Conservation (phyloP, 805 yeast species). For the Yarrowia divulgata region DNA sequence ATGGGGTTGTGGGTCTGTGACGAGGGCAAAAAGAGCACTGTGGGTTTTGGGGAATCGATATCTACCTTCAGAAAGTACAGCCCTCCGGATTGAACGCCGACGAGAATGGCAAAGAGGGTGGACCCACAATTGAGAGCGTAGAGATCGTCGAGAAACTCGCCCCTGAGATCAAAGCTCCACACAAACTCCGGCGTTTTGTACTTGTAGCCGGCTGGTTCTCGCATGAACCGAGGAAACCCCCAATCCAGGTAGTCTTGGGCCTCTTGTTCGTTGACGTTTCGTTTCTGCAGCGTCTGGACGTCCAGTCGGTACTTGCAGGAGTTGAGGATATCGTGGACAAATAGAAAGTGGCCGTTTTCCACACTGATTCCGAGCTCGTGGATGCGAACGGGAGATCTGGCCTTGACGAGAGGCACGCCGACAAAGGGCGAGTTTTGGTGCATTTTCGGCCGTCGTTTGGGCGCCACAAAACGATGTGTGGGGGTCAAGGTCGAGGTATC, state of each 20-base stretch:
- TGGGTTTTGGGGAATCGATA: background rate
- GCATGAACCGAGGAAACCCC: slow-evolving; percentile 14
- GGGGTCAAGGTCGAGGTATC: background rate
- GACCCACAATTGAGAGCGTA: slow-evolving; percentile 3
- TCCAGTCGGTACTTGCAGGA: background rate
- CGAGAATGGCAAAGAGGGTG: slow-evolving; percentile 7
- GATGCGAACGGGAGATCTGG: background rate
- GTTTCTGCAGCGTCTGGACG: background rate
- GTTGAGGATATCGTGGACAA: background rate
- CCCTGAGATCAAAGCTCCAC: slow-evolving; percentile 13
- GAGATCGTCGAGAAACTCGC: slow-evolving; percentile 15
- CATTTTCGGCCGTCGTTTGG: slow-evolving; percentile 28
- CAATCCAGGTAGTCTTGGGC: slow-evolving; percentile 16
- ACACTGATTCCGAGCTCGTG: slow-evolving; percentile 6
- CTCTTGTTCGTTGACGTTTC: background rate
- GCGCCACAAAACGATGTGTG: slow-evolving; percentile 9
- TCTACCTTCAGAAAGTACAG: slow-evolving; percentile 6
- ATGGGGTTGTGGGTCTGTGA: background rate
- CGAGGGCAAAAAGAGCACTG: slow-evolving; percentile 4
- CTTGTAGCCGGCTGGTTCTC: slow-evolving; percentile 12
- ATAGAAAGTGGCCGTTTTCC: slow-evolving; percentile 7
- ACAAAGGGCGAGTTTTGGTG: slow-evolving; percentile 5
- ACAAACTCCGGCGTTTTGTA: background rate
- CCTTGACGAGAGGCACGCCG: background rate
- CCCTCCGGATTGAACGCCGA: slow-evolving; percentile 2